phyloP scores from a whole-genome alignment of 257 asterid genomes.

The Lycium ferocissimum region DNA sequence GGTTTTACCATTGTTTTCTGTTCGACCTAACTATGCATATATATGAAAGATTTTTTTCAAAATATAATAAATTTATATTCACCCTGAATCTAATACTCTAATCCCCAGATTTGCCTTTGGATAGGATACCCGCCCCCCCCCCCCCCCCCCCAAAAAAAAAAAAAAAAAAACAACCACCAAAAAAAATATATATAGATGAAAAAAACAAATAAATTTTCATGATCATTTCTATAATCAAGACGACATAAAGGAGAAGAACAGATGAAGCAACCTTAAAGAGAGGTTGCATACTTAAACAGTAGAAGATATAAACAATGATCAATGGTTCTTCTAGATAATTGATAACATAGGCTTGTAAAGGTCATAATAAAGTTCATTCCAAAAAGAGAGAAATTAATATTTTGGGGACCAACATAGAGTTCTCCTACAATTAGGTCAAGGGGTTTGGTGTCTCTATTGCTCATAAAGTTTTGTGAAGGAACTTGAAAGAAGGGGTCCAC shows the following conservation, averaged over 20 bases:
- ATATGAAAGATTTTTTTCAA: background rate
- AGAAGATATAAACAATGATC: background rate
- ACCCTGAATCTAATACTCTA: background rate
- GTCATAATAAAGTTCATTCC: background rate
- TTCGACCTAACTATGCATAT: background rate
- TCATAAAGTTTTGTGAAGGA: background rate
- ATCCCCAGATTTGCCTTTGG: background rate
- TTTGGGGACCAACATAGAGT: constrained; percentile 5
- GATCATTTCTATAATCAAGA: background rate
- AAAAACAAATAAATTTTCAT: background rate
- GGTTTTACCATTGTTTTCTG: background rate
- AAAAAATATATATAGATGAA: background rate
- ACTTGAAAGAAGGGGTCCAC: background rate
- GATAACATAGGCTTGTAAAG: background rate
- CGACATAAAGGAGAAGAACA: background rate
- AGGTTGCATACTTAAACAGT: background rate
- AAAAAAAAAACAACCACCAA: background rate
- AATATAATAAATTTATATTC: background rate
- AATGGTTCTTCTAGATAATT: background rate
- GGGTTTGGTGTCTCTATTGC: background rate
- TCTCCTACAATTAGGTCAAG: background rate
- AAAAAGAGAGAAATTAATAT: background rate
- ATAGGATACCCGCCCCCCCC: background rate
- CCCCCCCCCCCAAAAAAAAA: too few species aligned
- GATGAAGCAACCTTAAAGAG: background rate